Base-by-base conservation (phyloP, 208 protist species). In the Acanthamoeba castellanii region DNA sequence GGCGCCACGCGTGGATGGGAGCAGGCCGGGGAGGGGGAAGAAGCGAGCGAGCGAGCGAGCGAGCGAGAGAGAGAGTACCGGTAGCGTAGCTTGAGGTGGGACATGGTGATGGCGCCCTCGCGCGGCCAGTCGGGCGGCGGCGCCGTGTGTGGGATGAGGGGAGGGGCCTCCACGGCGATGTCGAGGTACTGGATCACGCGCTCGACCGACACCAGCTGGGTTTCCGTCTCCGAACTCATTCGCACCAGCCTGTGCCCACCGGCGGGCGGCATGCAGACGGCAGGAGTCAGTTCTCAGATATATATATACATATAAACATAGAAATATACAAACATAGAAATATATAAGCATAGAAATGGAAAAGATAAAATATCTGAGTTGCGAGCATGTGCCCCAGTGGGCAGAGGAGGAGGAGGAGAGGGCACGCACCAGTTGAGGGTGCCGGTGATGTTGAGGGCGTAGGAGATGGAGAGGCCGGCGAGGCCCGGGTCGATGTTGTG, bases 21-120 rank as follows among this genome's bases (percentile, higher is more conserved):
- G n/a, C n/a, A n/a, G n/a, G n/a, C n/a, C n/a, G n/a, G n/a, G 92
- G 57, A 99, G 97, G 6, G 97, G 96, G 18, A 99, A 94, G 30
- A 81, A 14, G 18, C 99, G 98, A 47, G 99, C 97, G 61, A 99
- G 61, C 55, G 98, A 95, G 92, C 99, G 98, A 18, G 99, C 82
- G 9, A 96, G 45, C 95, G 20, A 52, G 81, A 84, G 18, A 22
- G 5, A 22, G 11, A n/a, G 25, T 55, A 85, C 76, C 85, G 27
- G 52, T 91, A 91, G 18, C 85, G 42, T 6, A 91, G 32, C 34
- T 91, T 61, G 9, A 91, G 37, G 82, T 96, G 47, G 37, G 34
- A 7, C 64, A 98, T 98, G 11, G 68, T 32, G 72, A 98, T 93
- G 27, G 18, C 30, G 32, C 97, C 97, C 4, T n/a, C 0, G 32